Evolutionary conservation across 257 asterid species (phyloP).

Genomic region (Linderniella brevidens): DNA sequence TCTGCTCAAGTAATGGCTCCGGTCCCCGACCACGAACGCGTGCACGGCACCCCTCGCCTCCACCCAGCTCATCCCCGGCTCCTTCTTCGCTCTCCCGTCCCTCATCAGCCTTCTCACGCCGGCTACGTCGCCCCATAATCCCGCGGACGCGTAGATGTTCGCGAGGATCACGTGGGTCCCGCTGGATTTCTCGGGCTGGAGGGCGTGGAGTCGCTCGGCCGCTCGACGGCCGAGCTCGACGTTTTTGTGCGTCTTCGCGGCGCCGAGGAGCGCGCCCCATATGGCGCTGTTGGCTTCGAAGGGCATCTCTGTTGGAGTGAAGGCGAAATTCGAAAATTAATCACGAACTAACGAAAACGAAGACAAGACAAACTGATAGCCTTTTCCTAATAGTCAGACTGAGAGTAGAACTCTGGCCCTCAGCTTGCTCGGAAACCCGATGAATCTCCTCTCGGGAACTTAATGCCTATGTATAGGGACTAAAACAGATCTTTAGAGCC

Average conservation of each 20-base stretch:
- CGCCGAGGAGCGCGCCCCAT: constrained; percentile 80
- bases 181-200: constrained; percentile 58
- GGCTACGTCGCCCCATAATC: constrained; percentile 51
- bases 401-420: no score
- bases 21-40: constrained; percentile 68
- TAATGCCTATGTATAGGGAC: no score
- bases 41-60: constrained; percentile 49
- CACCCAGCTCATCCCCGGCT: constrained; percentile 83
- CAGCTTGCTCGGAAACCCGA: no score
- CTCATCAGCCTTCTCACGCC: constrained; percentile 43
- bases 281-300: constrained; percentile 47
- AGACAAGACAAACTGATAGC: no score
- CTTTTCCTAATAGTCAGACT: no score
- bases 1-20: constrained; percentile 35
- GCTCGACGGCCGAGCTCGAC: constrained; percentile 55
- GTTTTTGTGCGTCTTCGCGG: constrained; percentile 52
- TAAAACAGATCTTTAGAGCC: no score
- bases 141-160: constrained; percentile 55
- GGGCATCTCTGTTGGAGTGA: no score
- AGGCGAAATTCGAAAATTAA: no score
- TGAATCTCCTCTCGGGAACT: no score
- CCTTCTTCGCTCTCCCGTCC: constrained; percentile 55
- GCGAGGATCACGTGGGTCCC: constrained; percentile 66
- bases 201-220: constrained; percentile 35
- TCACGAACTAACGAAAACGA: no score